Conservation (phyloP, 2,329 filamentous ascomycete genomes). For the Lojkania enalia region DNA sequence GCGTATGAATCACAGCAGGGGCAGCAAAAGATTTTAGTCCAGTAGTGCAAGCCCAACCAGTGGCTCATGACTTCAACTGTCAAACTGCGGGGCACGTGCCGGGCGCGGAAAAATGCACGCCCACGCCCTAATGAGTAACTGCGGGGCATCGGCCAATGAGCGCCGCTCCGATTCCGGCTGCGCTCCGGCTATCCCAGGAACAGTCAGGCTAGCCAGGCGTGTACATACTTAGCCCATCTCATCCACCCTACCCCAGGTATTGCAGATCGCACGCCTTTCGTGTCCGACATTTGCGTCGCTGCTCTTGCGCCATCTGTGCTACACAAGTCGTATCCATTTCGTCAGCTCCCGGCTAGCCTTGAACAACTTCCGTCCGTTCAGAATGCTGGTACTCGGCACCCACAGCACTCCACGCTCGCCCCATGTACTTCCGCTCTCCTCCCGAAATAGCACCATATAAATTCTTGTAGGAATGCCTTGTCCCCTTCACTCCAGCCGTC, state of each 20-base stretch:
- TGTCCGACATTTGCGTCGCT: too few species aligned
- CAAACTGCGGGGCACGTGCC: constrained; percentile 1
- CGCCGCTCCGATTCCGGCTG: constrained; percentile 21
- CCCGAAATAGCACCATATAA: constrained; percentile 68
- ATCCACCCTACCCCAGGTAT: not conserved
- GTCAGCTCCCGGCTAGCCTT: not conserved
- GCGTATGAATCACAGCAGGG: constrained; percentile 20
- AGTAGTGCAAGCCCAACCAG: not conserved
- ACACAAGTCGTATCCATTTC: not conserved
- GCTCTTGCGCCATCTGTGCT: not conserved
- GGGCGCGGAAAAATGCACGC: not conserved
- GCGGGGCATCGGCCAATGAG: constrained; percentile 6
- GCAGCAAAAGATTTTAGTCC: too few species aligned
- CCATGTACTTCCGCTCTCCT: constrained; percentile 66
- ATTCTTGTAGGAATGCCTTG: constrained; percentile 67
- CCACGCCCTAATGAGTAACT: constrained; percentile 2
- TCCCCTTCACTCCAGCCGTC: constrained; percentile 76
- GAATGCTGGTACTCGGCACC: constrained; percentile 59
- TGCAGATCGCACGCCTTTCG: too few species aligned
- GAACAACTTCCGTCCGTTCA: constrained; percentile 12
- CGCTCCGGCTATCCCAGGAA: constrained; percentile 15
- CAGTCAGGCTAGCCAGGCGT: not conserved
- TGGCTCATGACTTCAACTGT: constrained; percentile 15
- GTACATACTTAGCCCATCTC: not conserved
- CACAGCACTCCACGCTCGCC: constrained; percentile 74